Evolutionary conservation across 1,139 yeast species (phyloP).

Genomic region (Torulaspora globosa): DNA sequence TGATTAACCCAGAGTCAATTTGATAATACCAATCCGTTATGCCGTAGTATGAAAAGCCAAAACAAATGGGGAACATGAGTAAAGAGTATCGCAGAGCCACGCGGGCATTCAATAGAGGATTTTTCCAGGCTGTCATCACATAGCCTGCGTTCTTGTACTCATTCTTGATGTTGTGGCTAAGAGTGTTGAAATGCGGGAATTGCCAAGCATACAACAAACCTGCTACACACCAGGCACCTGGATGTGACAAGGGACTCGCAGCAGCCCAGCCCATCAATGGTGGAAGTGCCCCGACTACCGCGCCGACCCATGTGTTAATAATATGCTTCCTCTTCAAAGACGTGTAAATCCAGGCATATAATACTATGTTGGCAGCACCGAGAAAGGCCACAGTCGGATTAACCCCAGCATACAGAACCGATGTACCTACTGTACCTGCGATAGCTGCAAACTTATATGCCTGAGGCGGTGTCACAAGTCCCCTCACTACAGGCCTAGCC

Average conservation of each 20-base stretch:
- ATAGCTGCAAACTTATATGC: conserved; percentile 77
- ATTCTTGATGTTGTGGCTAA: conserved; percentile 80
- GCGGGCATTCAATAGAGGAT: conserved; percentile 87
- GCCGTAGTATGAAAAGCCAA: conserved; percentile 71
- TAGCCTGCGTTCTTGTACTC: conserved; percentile 93
- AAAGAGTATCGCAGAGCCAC: conserved; percentile 87
- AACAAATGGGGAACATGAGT: conserved; percentile 88
- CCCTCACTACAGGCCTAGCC: conserved; percentile 86
- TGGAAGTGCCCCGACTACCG: conserved; percentile 95
- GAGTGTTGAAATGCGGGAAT: conserved; percentile 93
- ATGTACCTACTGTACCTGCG: conserved; percentile 67
- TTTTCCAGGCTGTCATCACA: conserved; percentile 92
- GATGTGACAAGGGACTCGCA: conserved; percentile 71
- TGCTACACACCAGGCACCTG: conserved; percentile 95
- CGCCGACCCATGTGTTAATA: conserved; percentile 97
- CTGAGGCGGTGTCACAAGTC: conserved; percentile 65
- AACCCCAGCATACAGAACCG: conserved; percentile 71
- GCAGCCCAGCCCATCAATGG: conserved; percentile 99
- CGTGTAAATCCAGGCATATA: conserved; percentile 88
- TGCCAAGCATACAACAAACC: conserved; percentile 95
- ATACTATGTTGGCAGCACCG: conserved; percentile 71
- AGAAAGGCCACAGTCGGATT: conserved; percentile 77
- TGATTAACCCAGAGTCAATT: conserved; percentile 72
- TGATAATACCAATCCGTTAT: conserved; percentile 81
- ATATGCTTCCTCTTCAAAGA: conserved; percentile 82